These are phyloP conservation scores for Erysimum cheiri DNA, from an alignment of 441 rosid species.

Conservation along the genomic window DNA sequence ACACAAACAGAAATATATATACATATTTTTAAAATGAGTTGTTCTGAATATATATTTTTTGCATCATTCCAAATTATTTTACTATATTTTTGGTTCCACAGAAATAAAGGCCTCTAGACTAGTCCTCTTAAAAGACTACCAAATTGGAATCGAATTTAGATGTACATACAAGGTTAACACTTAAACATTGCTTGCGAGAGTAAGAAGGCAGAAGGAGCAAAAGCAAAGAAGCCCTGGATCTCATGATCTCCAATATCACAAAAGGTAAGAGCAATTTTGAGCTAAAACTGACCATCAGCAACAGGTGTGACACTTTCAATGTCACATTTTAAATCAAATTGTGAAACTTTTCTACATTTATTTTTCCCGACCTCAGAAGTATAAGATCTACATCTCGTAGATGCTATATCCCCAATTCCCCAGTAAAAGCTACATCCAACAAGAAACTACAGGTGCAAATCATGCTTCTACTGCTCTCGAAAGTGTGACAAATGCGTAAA, in stretches of 20 bases:
- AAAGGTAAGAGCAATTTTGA: background rate
- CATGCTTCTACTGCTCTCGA: constrained; percentile 6
- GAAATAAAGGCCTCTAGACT: background rate
- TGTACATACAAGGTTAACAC: background rate
- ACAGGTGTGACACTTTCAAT: background rate
- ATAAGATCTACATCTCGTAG: constrained; percentile 1
- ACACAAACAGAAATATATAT: too few relatives aligned
- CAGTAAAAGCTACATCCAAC: background rate
- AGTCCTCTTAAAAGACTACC: constrained; percentile 6
- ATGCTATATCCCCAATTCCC: background rate
- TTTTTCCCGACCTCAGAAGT: background rate
- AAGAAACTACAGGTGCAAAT: constrained; percentile 15
- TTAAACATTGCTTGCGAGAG: background rate
- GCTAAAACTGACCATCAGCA: background rate
- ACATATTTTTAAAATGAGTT: too few relatives aligned
- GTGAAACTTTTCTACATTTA: background rate
- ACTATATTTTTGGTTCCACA: background rate
- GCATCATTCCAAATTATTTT: background rate
- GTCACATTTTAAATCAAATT: background rate
- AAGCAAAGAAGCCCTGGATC: constrained; percentile 8
- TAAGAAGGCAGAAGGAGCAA: constrained; percentile 10
- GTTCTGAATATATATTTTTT: background rate
- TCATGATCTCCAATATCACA: constrained; percentile 16
- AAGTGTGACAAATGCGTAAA: background rate
- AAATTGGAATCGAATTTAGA: background rate